Evolutionary conservation across 2,329 filamentous ascomycete species (phyloP), one percentile per base, ranked within the genome.

Genomic region (Monosporascus sp.): DNA sequence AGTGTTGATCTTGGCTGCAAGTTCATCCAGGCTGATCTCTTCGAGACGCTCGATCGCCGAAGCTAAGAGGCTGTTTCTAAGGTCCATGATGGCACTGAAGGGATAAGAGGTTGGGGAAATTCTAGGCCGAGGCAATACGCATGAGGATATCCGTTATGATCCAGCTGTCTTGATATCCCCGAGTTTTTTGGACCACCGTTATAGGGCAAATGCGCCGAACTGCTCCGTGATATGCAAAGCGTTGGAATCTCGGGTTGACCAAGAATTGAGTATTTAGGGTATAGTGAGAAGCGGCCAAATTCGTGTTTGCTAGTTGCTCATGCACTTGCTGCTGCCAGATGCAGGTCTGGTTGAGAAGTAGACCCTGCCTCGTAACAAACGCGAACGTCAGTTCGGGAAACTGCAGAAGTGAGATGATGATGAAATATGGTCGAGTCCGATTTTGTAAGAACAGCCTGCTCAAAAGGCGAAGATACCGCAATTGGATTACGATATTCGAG

Each of bases 81-180:
- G 26, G 46, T 61, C 60, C 65, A 67, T 67, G 37, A 51, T 48
- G 9, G n/a, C 15, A 38, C 7, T 45, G 35, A 24, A 28, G 7
- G 24, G 41, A 28, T 14, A 11, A 48, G 37, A 18, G 41, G 22
- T 15, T 15, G 17, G 5, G n/a, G 48, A 38, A 38, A n/a, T 24
- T 17, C 24, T 31, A 37, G 26, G 31, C 31, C 31, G 3, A 14
- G 31, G 5, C 31, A 14, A 35, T 14, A 35, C 14, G 11, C 9
- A 11, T 14, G 31, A 35, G 11, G 5, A 5, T 35, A 14, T 35
- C 31, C 9, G 11, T 5, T 5, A 35, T 14, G 31, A 14, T 9
- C 11, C 14, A 35, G 31, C 9, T 35, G 11, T 14, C 31, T 35
- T 35, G 31, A 5, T 35, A 14, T 11, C 31, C 31, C 31, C 9